Evolutionary conservation across 176 grass and related monocot species (phyloP).

Genomic region (Bothriochloa decipiens): DNA sequence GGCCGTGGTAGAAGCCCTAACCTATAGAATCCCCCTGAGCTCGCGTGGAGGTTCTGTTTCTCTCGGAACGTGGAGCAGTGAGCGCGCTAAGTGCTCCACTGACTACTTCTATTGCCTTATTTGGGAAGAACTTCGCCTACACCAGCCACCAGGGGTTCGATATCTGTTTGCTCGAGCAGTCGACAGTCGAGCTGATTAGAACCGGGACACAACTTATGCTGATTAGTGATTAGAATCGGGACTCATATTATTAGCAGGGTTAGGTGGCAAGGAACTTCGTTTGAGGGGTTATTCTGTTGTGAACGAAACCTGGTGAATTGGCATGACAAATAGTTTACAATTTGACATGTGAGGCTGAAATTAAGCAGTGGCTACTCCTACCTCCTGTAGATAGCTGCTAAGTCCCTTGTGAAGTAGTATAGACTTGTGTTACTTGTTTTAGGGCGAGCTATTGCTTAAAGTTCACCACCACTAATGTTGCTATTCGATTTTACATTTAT

Average conservation of each 20-base stretch:
- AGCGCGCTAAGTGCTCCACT: not conserved
- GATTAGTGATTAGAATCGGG: not conserved
- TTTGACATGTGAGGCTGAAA: not conserved
- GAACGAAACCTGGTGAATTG: not conserved
- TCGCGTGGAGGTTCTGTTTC: not conserved
- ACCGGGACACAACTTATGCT: not conserved
- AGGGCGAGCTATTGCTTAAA: not conserved
- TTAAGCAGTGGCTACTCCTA: not conserved
- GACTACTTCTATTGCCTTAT: not conserved
- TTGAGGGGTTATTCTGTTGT: not conserved
- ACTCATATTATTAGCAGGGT: not conserved
- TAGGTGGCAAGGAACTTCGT: not conserved
- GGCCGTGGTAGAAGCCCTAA: not conserved
- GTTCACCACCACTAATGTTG: not conserved
- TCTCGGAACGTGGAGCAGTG: not conserved
- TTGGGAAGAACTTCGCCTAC: not conserved
- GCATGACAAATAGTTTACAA: not conserved
- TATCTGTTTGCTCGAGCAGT: not conserved
- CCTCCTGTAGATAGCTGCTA: conserved; percentile 8
- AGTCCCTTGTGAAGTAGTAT: not conserved
- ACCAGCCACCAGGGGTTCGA: not conserved
- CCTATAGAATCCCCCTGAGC: not conserved
- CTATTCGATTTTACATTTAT: not conserved
- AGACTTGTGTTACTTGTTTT: not conserved
- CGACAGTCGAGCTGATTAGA: not conserved